Evolutionary conservation across 208 protist genomes (phyloP), one percentile per base, ranked within the genome.

Genomic region (Acanthamoeba pearcei): DNA sequence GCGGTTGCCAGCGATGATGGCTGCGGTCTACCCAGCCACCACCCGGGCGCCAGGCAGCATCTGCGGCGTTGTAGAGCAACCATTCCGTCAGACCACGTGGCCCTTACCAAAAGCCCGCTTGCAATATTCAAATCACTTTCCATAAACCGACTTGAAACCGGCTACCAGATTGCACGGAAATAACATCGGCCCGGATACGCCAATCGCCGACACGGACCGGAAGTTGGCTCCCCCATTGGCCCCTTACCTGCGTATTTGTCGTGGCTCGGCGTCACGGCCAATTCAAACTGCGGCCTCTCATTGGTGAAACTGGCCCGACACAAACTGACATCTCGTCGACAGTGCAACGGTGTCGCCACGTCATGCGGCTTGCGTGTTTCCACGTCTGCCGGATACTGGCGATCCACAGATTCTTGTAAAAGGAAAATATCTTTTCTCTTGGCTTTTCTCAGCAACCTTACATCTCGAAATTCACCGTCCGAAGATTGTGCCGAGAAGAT

Each of bases 61-160:
- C 64, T 1, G 8, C n/a, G 9, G 8, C 12, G 74, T 82, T 82
- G 74, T 53, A 82, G 74, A 82, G 74, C 74, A 82, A 82, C 74
- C 29, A 1, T 82, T 82, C 74, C 74, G 74, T 6, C 22, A 5
- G 15, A 6, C 29, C 74, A 29, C 42, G 74, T 82, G 51, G 22
- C 12, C 19, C 2, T 82, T 82, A 53, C 74, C 74, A n/a, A 29
- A 53, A 9, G 6, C 24, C 74, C 8, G 24, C 10, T 4, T 15
- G 35, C 74, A 27, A 6, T n/a, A n/a, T 53, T 55, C 32, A 46
- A 53, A 82, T 5, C 0, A 9, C 19, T 49, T 51, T 2, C 74
- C 22, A 35, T 53, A 42, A 6, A 5, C 1, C 38, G 74, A 13
- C 13, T n/a, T n/a, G n/a, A 32, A 27, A 82, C 38, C 32, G 35